A percentile compares a stretch with the other conserved stretches of the same genome.
Conservation (phyloP, 1,284 basidiomycete genomes). For the Crucibulum parvulum region DNA sequence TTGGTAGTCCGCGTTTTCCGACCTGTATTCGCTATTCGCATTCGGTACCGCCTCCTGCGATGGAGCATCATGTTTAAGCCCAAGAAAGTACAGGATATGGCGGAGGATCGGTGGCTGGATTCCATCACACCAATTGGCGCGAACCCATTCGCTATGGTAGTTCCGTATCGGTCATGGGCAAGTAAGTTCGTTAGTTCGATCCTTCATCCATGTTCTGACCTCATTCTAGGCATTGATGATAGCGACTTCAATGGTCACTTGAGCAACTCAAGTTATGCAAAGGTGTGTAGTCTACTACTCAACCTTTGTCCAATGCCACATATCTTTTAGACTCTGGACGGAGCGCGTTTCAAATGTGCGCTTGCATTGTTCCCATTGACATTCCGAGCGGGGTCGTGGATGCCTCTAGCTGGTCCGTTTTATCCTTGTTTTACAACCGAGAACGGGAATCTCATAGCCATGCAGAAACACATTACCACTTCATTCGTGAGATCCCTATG, state of each 20-base stretch:
- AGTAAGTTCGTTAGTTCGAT: slow-evolving; percentile 48
- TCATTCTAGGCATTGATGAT: slow-evolving; percentile 63
- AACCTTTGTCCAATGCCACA: not conserved
- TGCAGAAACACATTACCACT: slow-evolving; percentile 75
- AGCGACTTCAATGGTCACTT: slow-evolving; percentile 76
- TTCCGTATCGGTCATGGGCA: slow-evolving; percentile 56
- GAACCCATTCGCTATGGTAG: slow-evolving; percentile 56
- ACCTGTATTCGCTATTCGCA: slow-evolving; percentile 48
- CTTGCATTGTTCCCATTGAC: slow-evolving; percentile 64
- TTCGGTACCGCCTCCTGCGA: slow-evolving; percentile 41
- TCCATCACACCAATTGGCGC: slow-evolving; percentile 58
- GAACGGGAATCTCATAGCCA: not conserved
- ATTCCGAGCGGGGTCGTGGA: slow-evolving; percentile 70
- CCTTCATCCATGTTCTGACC: not conserved
- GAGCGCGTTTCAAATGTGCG: slow-evolving; percentile 48
- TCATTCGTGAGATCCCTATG: slow-evolving; percentile 83
- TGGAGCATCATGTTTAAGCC: slow-evolving; percentile 51
- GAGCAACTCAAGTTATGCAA: slow-evolving; percentile 81
- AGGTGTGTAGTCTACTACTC: slow-evolving; percentile 45
- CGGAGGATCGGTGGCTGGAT: slow-evolving; percentile 51
- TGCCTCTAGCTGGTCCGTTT: slow-evolving; percentile 70
- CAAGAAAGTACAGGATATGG: slow-evolving; percentile 38
- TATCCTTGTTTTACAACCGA: not conserved
- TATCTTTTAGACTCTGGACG: slow-evolving; percentile 45
- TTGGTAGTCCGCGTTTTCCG: slow-evolving; percentile 62